A percentile compares a stretch with the other conserved stretches of the same genome.
Conservation (phyloP, 2,329 filamentous ascomycete genomes). For the Diaporthe capsici region DNA sequence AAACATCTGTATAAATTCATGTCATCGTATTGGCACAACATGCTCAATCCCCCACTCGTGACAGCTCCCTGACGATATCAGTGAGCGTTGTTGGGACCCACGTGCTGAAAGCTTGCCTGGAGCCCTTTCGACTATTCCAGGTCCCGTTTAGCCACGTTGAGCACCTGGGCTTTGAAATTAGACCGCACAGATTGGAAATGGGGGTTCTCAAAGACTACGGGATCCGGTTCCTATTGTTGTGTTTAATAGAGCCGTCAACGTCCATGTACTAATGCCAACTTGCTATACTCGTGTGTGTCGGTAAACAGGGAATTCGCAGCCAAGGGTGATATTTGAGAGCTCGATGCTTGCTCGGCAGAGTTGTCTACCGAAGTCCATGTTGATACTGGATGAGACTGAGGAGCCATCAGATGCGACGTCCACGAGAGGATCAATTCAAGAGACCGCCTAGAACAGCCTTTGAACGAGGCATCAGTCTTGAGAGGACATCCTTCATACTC, state of each 20-base stretch:
- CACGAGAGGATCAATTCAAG: not conserved
- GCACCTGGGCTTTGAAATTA: not conserved
- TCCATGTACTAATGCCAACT: not conserved
- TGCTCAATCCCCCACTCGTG: not conserved
- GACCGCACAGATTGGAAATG: not conserved
- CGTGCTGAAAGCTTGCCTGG: not conserved
- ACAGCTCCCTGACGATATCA: not conserved
- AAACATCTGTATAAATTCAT: not conserved
- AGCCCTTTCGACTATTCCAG: not conserved
- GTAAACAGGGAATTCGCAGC: too few relatives aligned
- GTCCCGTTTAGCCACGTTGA: not conserved
- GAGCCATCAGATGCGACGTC: not conserved
- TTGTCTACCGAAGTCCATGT: not conserved
- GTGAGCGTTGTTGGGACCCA: not conserved
- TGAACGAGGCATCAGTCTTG: not conserved
- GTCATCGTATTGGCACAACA: not conserved
- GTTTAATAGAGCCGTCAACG: not conserved
- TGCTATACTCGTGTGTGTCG: not conserved
- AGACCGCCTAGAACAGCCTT: not conserved
- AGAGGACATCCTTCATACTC: not conserved
- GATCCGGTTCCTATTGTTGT: not conserved
- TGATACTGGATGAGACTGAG: not conserved
- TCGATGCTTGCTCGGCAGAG: not conserved
- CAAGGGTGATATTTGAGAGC: not conserved
- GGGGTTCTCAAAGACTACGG: not conserved